These are phyloP conservation scores for Anthoceros angustus DNA, from an alignment of 225 moss, liverwort and hornwort genomes.

Conservation along the genomic window DNA sequence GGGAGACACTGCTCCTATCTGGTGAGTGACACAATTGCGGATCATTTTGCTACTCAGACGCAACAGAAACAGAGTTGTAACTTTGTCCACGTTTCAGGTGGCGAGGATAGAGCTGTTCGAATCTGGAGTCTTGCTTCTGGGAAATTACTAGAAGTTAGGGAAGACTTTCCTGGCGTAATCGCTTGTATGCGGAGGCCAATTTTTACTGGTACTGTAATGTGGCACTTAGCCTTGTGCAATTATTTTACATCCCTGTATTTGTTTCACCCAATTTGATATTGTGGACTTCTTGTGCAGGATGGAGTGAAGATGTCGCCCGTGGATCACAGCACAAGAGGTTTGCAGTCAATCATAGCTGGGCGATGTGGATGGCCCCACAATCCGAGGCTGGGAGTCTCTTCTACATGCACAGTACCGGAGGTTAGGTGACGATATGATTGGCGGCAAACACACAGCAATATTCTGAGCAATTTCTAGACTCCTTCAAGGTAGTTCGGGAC, in stretches of 20 bases:
- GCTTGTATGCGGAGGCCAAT: slow-evolving; percentile 55
- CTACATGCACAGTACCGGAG: background rate
- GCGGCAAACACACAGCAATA: background rate
- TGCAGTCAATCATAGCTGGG: background rate
- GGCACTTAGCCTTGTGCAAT: background rate
- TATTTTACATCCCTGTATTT: background rate
- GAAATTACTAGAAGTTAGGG: slow-evolving; percentile 36
- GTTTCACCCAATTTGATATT: background rate
- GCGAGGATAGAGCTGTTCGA: slow-evolving; percentile 58
- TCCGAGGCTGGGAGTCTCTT: background rate
- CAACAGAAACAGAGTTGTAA: background rate
- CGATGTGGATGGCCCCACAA: background rate
- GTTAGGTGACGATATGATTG: background rate
- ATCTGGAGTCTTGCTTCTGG: slow-evolving; percentile 74
- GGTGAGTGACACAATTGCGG: slow-evolving; percentile 20
- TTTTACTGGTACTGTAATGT: slow-evolving; percentile 31
- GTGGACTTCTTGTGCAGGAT: background rate
- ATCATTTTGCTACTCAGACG: background rate
- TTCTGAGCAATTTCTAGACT: background rate
- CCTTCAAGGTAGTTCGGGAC: background rate
- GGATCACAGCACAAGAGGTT: background rate
- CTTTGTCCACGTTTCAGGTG: slow-evolving; percentile 28
- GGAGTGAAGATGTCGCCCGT: background rate
- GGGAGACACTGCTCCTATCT: slow-evolving; percentile 63
- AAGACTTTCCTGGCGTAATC: slow-evolving; percentile 35